phyloP scores from a whole-genome alignment of 257 asterid species.

The Nicotiana noctiflora region DNA sequence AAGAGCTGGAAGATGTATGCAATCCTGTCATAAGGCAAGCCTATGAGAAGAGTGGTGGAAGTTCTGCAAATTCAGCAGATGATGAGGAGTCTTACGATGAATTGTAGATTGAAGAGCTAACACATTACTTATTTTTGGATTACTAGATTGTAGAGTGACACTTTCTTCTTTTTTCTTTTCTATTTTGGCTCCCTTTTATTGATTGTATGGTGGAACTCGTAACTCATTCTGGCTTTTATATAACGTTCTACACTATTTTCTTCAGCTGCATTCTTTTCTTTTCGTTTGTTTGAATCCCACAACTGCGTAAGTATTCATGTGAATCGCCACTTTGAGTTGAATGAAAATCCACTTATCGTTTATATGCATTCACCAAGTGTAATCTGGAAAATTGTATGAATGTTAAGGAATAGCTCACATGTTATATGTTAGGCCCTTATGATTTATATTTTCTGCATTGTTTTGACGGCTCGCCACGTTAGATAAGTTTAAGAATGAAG shows the following conservation, averaged over 20 bases:
- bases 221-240: background rate
- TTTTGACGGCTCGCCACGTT: too few relatives aligned
- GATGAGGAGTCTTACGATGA: slow-evolving; percentile 17
- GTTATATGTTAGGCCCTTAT: background rate
- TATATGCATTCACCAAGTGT: background rate
- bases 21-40: slow-evolving; percentile 15
- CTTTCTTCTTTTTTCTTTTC: background rate
- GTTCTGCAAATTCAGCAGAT: slow-evolving; percentile 1
- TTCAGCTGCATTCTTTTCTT: background rate
- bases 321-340: background rate
- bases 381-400: background rate
- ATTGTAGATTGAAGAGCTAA: background rate
- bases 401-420: background rate
- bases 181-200: background rate
- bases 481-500: too few relatives aligned
- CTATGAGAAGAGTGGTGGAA: slow-evolving; percentile 11
- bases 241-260: background rate
- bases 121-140: background rate
- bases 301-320: background rate
- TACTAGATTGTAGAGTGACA: background rate
- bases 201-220: background rate
- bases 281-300: background rate
- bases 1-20: slow-evolving; percentile 22
- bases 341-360: background rate
- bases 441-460: background rate